Base-by-base conservation (phyloP, 2,329 filamentous ascomycete species). In the Sclerotinia subarctica region DNA sequence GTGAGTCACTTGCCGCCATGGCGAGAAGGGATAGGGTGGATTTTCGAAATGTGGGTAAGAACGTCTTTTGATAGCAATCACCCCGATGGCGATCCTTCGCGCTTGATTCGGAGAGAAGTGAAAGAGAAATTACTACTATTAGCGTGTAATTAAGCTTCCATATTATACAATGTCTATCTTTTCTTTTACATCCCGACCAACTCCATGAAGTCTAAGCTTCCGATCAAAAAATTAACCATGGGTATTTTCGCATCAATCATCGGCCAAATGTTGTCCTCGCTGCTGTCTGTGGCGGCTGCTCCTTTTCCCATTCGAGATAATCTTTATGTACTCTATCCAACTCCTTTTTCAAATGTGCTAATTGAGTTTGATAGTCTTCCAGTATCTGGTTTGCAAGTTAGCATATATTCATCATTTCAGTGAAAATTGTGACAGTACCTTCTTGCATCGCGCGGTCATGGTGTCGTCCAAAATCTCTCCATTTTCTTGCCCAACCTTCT, bases 311-410 rank as follows among this genome's bases (percentile, higher is more conserved):
- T 65, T 83, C 82, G 10, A 78, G 78, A 72, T 83, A 87, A 67
- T 86, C 83, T 72, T 82, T 81, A 71, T 81, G 81, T 59, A 86
- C 84, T 59, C 82, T 79, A 66, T 82, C 82, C 47, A 87, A 73
- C 78, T 86, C 85, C 71, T 88, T 89, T 79, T 88, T 90, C 71
- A 96, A 82, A 77, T 94, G 90, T 76, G 86, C 83, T 46, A 95
- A 82, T 80, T 94, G 91, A 77, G 89, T 91, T 77, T 94, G 90
- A 78, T 94, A 94, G 76, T 93, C 90, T 74, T 91, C 89, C 74
- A 94, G 80, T 58, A 94, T 89, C 90, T 93, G 71, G 35, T 62
- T 44, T 19, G 35, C 32, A 35, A 15, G 66, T 77, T 71, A 77
- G 73, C 62, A 64, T 38, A 46, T 29, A 42, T 29, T 35, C 38